These are phyloP conservation scores for Dittrichia graveolens DNA, from an alignment of 129 eudicot genomes.

Conservation along the genomic window DNA sequence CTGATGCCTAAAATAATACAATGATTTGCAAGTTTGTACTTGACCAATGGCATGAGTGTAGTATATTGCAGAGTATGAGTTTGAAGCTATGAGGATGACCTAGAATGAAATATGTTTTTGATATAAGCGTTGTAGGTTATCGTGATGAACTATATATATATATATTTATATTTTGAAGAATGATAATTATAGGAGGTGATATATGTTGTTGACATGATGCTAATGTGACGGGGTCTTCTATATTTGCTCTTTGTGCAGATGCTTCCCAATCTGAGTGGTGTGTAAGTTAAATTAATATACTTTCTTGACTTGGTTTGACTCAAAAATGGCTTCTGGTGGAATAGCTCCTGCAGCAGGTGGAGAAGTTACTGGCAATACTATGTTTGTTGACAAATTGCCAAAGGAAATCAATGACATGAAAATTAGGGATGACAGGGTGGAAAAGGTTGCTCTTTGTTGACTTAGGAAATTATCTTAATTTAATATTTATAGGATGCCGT, in stretches of 20 bases:
- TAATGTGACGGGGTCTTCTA: neutral
- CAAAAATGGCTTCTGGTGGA: slow-evolving; percentile 43
- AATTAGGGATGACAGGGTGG: slow-evolving; percentile 57
- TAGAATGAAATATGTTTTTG: slow-evolving; percentile 11
- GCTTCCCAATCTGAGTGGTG: slow-evolving; percentile 20
- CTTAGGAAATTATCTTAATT: neutral
- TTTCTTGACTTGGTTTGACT: slow-evolving; percentile 17
- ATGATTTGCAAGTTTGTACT: slow-evolving; percentile 7
- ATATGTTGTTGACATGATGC: slow-evolving; percentile 12
- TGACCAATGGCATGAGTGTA: neutral
- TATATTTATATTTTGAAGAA: no score
- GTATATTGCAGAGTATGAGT: slow-evolving; percentile 8
- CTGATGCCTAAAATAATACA: neutral
- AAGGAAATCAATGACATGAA: slow-evolving; percentile 66
- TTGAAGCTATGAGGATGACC: slow-evolving; percentile 17
- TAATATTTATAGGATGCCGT: neutral
- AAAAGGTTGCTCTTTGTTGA: slow-evolving; percentile 44
- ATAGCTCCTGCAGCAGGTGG: slow-evolving; percentile 35
- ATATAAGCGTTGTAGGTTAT: no score
- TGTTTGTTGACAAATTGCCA: slow-evolving; percentile 55
- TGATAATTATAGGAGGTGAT: neutral
- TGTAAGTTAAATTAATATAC: slow-evolving; percentile 15
- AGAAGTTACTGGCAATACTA: slow-evolving; percentile 34
- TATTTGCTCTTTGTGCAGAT: slow-evolving; percentile 26
- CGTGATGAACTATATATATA: no score